Conservation (phyloP, 352 stramenopile species). For the Globisporangium middletonii region DNA sequence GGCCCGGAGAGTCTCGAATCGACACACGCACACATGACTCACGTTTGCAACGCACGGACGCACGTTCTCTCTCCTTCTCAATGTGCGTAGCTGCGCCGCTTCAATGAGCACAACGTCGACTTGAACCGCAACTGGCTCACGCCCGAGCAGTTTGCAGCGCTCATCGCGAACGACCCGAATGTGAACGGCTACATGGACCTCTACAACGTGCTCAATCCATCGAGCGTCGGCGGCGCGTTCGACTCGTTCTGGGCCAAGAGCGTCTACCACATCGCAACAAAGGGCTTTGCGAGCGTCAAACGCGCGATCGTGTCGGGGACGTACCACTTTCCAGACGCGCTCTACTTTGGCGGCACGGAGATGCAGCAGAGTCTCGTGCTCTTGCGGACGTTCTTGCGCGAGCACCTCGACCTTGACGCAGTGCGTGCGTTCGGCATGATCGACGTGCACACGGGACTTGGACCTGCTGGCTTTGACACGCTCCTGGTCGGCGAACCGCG, state of each 20-base stretch:
- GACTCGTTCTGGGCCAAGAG: conserved; percentile 51
- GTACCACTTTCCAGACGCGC: conserved; percentile 77
- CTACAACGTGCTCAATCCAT: conserved; percentile 64
- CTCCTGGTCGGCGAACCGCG: conserved; percentile 28
- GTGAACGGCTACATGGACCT: conserved; percentile 72
- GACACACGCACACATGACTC: background rate
- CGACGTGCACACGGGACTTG: conserved; percentile 93
- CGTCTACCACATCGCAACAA: conserved; percentile 22
- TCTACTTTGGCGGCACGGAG: conserved; percentile 84
- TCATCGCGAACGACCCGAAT: conserved; percentile 62
- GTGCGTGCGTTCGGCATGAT: conserved; percentile 66
- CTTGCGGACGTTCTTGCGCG: conserved; percentile 53
- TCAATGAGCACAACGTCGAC: conserved; percentile 94
- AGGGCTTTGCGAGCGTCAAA: conserved; percentile 62
- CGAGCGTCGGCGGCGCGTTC: conserved; percentile 2
- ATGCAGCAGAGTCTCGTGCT: conserved; percentile 61
- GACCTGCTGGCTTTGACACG: conserved; percentile 56
- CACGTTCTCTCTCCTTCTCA: too few relatives aligned
- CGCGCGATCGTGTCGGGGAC: conserved; percentile 82
- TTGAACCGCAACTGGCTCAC: conserved; percentile 91
- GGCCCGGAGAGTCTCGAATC: background rate
- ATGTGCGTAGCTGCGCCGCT: conserved; percentile 54
- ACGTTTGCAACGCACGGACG: too few relatives aligned
- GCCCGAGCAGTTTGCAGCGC: conserved; percentile 37
- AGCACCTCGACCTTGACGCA: conserved; percentile 35